Conservation (phyloP, 176 grass and related monocot species). For the Avena atlantica region DNA sequence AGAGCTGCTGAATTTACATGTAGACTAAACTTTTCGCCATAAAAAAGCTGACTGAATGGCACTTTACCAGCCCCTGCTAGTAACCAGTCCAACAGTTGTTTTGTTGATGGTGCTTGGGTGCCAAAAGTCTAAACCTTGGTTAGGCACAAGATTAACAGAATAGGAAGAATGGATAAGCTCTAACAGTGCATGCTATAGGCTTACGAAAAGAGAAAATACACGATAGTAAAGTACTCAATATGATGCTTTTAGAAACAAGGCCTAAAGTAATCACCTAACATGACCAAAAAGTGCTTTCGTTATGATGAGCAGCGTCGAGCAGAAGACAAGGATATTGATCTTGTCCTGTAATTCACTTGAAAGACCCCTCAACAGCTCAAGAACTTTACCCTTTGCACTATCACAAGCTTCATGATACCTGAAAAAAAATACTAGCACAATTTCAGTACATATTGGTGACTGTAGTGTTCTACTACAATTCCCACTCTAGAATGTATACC, state of each 20-base stretch:
- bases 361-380: constrained; percentile 81
- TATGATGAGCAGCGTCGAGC: constrained; percentile 77
- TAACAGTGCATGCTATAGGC: constrained; percentile 9
- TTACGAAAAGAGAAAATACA: constrained; percentile 11
- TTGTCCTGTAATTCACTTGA: constrained; percentile 90
- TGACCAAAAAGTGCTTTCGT: constrained; percentile 93
- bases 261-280: constrained; percentile 71
- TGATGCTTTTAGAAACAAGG: constrained; percentile 14
- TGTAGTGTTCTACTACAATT: neutral
- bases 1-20: neutral
- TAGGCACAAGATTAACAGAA: constrained; percentile 16
- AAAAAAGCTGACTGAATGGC: neutral
- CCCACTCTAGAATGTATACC: constrained; percentile 1
- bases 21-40: neutral
- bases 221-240: neutral
- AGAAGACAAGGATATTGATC: constrained; percentile 88
- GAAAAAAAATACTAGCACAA: constrained; percentile 41
- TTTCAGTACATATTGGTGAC: constrained; percentile 17
- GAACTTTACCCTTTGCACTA: constrained; percentile 76
- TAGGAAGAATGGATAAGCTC: constrained; percentile 17
- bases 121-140: neutral
- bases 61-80: neutral
- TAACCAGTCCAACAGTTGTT: neutral
- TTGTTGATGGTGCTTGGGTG: neutral
- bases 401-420: constrained; percentile 96